Evolutionary conservation across 306 rosid species (phyloP).

Genomic region (Dalbergia cultrata): DNA sequence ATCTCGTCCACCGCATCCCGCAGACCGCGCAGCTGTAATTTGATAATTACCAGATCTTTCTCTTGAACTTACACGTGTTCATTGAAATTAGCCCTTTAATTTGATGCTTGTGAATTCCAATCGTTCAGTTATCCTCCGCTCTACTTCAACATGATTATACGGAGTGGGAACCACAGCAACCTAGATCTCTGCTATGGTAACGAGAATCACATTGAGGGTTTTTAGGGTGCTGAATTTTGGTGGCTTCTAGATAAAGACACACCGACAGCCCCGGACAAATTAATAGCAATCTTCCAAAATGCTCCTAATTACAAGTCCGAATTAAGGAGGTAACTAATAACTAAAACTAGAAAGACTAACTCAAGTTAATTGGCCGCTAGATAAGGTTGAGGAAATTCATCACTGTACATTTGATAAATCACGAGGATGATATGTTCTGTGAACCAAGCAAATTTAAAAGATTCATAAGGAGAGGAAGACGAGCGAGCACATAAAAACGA

Average conservation of each 20-base stretch:
- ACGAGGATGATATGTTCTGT: neutral
- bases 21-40: no score
- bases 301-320: neutral
- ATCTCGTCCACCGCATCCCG: no score
- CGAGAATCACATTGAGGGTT: no score
- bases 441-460: neutral
- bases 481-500: neutral
- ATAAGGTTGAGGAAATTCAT: neutral
- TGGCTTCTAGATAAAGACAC: neutral
- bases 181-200: no score
- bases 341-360: neutral
- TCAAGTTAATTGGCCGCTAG: neutral
- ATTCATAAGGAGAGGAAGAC: neutral
- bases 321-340: neutral
- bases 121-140: no score
- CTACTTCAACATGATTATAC: no score
- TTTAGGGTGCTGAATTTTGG: no score
- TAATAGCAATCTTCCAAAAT: neutral
- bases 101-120: no score
- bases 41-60: no score
- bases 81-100: no score
- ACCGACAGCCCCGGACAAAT: constrained; percentile 4
- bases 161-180: no score
- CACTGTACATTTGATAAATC: neutral
- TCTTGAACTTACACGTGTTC: no score